Conservation (phyloP, 441 rosid genomes). For the Bruguiera hainesii region DNA sequence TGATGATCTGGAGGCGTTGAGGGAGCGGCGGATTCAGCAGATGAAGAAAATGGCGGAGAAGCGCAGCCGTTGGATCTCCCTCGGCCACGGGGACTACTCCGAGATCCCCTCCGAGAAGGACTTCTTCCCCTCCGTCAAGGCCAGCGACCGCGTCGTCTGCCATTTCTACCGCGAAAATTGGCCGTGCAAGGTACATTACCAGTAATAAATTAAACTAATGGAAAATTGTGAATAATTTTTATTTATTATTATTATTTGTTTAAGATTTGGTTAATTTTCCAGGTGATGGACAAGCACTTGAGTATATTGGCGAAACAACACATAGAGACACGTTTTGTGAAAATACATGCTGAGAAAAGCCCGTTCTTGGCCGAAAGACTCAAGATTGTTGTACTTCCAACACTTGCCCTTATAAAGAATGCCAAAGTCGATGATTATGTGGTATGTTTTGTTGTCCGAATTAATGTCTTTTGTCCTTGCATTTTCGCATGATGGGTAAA, state of each 20-base stretch:
- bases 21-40: conserved; percentile 78
- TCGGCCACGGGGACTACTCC: conserved; percentile 88
- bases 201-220: no score
- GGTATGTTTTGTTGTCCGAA: conserved; percentile 36
- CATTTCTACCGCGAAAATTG: conserved; percentile 95
- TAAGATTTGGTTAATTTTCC: conserved; percentile 8
- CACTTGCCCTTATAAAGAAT: conserved; percentile 86
- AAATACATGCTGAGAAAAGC: conserved; percentile 91
- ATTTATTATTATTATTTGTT: no score
- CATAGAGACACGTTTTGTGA: conserved; percentile 87
- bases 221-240: no score
- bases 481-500: not conserved
- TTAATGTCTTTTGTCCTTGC: not conserved
- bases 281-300: conserved; percentile 96
- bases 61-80: conserved; percentile 85
- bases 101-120: conserved; percentile 82
- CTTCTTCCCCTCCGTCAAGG: conserved; percentile 76
- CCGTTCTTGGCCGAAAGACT: conserved; percentile 91
- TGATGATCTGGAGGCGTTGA: conserved; percentile 77
- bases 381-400: conserved; percentile 88
- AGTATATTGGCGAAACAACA: conserved; percentile 81
- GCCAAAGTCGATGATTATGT: conserved; percentile 98
- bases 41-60: conserved; percentile 98
- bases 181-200: conserved; percentile 64
- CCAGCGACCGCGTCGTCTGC: conserved; percentile 91